Evolutionary conservation across 345 rosid genomes (phyloP), one percentile per base, ranked within the genome.

Genomic region (Eucalyptus erythrocorys): DNA sequence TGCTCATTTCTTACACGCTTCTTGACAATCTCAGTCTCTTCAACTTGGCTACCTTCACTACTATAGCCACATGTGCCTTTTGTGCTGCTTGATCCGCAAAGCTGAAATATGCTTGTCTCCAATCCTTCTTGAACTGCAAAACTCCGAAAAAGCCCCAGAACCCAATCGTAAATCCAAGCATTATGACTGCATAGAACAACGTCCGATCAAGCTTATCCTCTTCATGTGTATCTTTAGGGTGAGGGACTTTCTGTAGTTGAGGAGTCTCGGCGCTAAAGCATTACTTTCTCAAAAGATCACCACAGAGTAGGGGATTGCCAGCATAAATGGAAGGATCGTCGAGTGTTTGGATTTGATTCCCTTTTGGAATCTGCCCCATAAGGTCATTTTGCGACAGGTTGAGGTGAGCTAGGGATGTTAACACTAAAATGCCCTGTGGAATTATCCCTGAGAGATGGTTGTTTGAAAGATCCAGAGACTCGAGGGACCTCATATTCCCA

Each of bases 341-440:
- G 1, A 22, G 61, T 22, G 61, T 55, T 8, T 55, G 61, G 27
- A 55, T 55, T 55, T 55, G 27, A 22, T 55, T 22, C 27, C 61
- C 61, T 24, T 22, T 22, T 22, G 61, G 61, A 55, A 55, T 55
- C 12, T 55, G 12, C 30, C 30, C 61, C 12, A 87, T 42, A 14
- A 92, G 37, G 51, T 87, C 48, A 89, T 92, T 92, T 49, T 88
- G 27, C 3, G 93, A 90, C 57, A 92, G 9, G 89, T 92, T 88
- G 48, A 92, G 71, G 50, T 80, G 55, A 10, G 6, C 22, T 82
- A 92, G 13, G 5, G 24, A 57, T 8, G 90, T 87, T 17, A 90
- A 26, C 2, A 32, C 19, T 42, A 79, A 34, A 87, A 92, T 34
- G 89, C 89, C 88, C 3, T 84, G 88, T 2, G 91, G 93, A 37